Percentiles rank a stretch among this genome's conserved stretches.
Conservation (phyloP, 1,284 basidiomycete species). For the Cutaneotrichosporon sp. region DNA sequence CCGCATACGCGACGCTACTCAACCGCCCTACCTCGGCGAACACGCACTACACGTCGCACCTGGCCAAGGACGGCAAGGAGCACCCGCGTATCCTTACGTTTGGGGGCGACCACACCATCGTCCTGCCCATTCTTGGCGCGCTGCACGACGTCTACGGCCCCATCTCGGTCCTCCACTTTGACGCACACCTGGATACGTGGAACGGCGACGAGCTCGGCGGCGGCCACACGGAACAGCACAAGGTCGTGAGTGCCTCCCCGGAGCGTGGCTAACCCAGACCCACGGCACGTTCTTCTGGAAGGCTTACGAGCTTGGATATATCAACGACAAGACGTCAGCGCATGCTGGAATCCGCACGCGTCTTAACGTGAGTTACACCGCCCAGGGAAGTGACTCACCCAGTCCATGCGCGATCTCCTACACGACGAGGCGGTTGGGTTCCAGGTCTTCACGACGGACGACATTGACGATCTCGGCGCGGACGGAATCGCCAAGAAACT, state of each 20-base stretch:
- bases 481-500: slow-evolving; percentile 45
- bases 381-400: background rate
- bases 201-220: slow-evolving; percentile 24
- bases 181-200: slow-evolving; percentile 50
- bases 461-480: slow-evolving; percentile 49
- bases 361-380: slow-evolving; percentile 25
- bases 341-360: slow-evolving; percentile 45
- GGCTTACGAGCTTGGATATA: slow-evolving; percentile 47
- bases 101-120: slow-evolving; percentile 50
- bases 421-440: slow-evolving; percentile 49
- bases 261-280: slow-evolving; percentile 21
- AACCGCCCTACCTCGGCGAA: slow-evolving; percentile 9
- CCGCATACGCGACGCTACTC: slow-evolving; percentile 32
- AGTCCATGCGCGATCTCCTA: slow-evolving; percentile 21
- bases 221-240: slow-evolving; percentile 18
- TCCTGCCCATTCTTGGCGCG: slow-evolving; percentile 49
- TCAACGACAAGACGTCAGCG: slow-evolving; percentile 58
- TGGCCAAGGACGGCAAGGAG: slow-evolving; percentile 35
- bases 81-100: slow-evolving; percentile 48
- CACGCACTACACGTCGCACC: slow-evolving; percentile 10
- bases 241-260: slow-evolving; percentile 12
- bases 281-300: slow-evolving; percentile 49
- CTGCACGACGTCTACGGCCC: slow-evolving; percentile 46
- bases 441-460: slow-evolving; percentile 45
- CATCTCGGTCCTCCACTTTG: slow-evolving; percentile 44